Evolutionary conservation across 2,329 filamentous ascomycete species (phyloP).

Genomic region (Pseudogymnoascus sp.): DNA sequence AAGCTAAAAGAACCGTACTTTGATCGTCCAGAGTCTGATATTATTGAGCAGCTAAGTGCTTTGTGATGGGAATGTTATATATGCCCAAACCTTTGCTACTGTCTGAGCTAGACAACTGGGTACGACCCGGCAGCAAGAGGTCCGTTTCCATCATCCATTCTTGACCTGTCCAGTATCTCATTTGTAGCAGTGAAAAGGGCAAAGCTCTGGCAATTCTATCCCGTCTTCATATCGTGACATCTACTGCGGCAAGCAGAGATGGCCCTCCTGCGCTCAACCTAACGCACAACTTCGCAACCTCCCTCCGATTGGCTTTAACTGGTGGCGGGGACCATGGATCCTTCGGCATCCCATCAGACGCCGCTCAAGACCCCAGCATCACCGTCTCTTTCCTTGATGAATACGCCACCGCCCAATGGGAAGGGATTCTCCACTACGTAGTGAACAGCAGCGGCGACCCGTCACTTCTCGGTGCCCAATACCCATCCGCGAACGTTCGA

Average conservation of each 20-base stretch:
- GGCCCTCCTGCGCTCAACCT: constrained; percentile 65
- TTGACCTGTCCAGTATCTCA: constrained; percentile 8
- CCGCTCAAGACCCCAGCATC: constrained; percentile 53
- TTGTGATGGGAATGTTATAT: constrained; percentile 94
- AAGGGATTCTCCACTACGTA: constrained; percentile 91
- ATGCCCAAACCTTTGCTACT: constrained; percentile 72
- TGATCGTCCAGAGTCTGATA: constrained; percentile 13
- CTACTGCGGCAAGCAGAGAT: constrained; percentile 51
- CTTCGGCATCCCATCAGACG: constrained; percentile 76
- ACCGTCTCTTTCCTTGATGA: constrained; percentile 69
- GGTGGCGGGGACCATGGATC: constrained; percentile 79
- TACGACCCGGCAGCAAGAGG: constrained; percentile 58
- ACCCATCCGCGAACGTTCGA: constrained; percentile 71
- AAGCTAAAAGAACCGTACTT: constrained; percentile 9
- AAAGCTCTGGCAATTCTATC: constrained; percentile 74
- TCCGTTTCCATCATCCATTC: constrained; percentile 26
- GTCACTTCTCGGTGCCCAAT: constrained; percentile 37
- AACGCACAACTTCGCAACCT: constrained; percentile 72
- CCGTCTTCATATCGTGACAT: constrained; percentile 76
- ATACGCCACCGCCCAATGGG: constrained; percentile 85
- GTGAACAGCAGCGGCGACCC: constrained; percentile 64
- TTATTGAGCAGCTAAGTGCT: constrained; percentile 63
- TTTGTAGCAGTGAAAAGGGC: constrained; percentile 59
- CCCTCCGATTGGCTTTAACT: constrained; percentile 77
- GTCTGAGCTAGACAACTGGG: constrained; percentile 78